Base-by-base conservation (phyloP, 2,329 filamentous ascomycete species). In the Botrytis fragariae region DNA sequence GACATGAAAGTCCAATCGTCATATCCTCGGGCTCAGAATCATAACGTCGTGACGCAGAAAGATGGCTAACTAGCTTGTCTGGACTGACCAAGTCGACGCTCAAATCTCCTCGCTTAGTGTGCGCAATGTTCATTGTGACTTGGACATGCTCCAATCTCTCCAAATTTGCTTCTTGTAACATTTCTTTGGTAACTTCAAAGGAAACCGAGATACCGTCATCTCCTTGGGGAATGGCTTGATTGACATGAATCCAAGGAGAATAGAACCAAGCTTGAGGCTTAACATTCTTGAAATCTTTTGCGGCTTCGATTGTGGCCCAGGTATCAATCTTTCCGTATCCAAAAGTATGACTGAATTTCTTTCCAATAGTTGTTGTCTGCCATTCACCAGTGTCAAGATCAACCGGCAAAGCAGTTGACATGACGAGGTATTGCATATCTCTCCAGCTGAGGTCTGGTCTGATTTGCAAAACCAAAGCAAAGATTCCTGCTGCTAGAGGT, bases 1-100 rank as follows among this genome's bases (percentile, higher is more conserved):
- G 92, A 97, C 96, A 99, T 99, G 79, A 99, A 99, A 0, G 95
- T 98, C 96, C 96, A 99, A 83, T 98, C 94, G 54, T 91, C 85
- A 81, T 98, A 99, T 14, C 96, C 35, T 84, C 83, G 0, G 84
- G 81, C 51, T 87, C 87, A 1, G 87, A 85, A 81, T 99, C 96
- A 35, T 89, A 82, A 74, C 87, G 87, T 76, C 96, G 92, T 2
- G 91, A 85, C 20, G 91, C 92, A 7, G 95, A 92, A 71, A 99
- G 89, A 80, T 97, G 91, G 80, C 94, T 97, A 76, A 94, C 86
- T 73, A 98, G 84, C 16, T 93, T 93, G 45, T 89, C 86, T 0
- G 96, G 96, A 78, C 94, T 97, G 80, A 93, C 89, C 63, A 99
- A 85, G 80, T 99, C 96, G 54, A 97, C 95, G 80, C 93, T 97